Conservation (phyloP, 1,139 yeast species). For the Saccharomyces hybrid region DNA sequence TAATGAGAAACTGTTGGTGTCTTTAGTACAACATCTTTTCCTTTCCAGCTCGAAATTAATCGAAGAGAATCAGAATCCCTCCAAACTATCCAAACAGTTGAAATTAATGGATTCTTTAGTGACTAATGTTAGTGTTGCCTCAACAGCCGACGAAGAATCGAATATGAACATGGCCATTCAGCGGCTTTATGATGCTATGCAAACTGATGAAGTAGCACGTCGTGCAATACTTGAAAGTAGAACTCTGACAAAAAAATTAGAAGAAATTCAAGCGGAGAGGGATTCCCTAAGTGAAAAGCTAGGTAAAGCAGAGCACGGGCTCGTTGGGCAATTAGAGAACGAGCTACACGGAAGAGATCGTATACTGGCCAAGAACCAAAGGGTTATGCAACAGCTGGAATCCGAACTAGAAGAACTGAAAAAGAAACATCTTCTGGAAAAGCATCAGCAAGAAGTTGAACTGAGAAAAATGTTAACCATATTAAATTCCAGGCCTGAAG, state of each 20-base stretch:
- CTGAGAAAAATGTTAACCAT: conserved; percentile 76
- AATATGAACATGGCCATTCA: conserved; percentile 81
- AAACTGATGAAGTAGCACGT: conserved; percentile 84
- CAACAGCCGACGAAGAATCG: conserved; percentile 55
- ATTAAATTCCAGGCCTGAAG: conserved; percentile 36
- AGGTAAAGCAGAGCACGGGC: conserved; percentile 76
- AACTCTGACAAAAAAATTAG: conserved; percentile 58
- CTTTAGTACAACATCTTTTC: conserved; percentile 79
- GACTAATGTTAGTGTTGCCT: conserved; percentile 69
- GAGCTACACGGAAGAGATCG: conserved; percentile 71
- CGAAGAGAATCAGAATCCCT: conserved; percentile 50
- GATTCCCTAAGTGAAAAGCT: conserved; percentile 70
- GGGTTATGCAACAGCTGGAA: conserved; percentile 56
- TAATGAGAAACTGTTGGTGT: conserved; percentile 62
- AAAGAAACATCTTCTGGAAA: conserved; percentile 61
- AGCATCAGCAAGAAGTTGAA: conserved; percentile 82
- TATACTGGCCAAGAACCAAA: conserved; percentile 57
- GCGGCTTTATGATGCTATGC: conserved; percentile 65
- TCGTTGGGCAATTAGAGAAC: conserved; percentile 59
- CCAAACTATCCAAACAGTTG: conserved; percentile 56
- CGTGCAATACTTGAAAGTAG: conserved; percentile 70
- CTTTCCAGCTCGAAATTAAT: conserved; percentile 35
- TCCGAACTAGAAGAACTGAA: conserved; percentile 66
- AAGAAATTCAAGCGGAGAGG: conserved; percentile 77
- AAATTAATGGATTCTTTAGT: conserved; percentile 77